Conservation (phyloP, 192 early-diverging fungal genomes). For the Mortierella claussenii region DNA sequence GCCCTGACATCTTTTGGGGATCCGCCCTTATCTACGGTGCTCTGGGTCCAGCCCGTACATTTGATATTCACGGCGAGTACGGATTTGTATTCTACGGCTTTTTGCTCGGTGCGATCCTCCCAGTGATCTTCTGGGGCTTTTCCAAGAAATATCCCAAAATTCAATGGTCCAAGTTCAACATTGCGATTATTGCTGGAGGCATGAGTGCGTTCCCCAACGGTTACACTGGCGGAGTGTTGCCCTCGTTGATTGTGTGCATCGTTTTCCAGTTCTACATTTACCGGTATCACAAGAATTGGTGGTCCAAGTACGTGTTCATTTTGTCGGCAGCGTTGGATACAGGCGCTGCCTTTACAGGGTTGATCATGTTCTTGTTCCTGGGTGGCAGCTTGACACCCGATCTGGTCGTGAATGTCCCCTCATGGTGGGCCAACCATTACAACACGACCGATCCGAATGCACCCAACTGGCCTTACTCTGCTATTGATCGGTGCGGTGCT, state of each 20-base stretch:
- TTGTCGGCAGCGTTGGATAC: conserved; percentile 72
- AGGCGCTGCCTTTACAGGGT: conserved; percentile 60
- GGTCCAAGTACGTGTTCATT: conserved; percentile 75
- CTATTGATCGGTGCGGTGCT: conserved; percentile 41
- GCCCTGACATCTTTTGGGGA: conserved; percentile 66
- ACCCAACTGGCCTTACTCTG: conserved; percentile 7
- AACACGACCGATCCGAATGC: not conserved
- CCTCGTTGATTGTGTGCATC: conserved; percentile 34
- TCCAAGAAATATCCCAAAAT: conserved; percentile 52
- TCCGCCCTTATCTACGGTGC: conserved; percentile 76
- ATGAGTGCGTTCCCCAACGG: conserved; percentile 62
- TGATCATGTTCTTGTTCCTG: conserved; percentile 62
- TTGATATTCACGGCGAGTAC: conserved; percentile 50
- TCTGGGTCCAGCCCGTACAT: conserved; percentile 75
- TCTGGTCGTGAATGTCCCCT: not conserved
- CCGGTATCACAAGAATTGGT: conserved; percentile 63
- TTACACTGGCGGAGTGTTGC: conserved; percentile 43
- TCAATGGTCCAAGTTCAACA: conserved; percentile 56
- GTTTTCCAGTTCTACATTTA: conserved; percentile 64
- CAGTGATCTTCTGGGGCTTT: conserved; percentile 37
- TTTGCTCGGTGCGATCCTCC: conserved; percentile 38
- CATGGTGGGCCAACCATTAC: conserved; percentile 36
- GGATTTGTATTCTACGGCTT: conserved; percentile 50
- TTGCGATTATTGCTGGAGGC: conserved; percentile 63
- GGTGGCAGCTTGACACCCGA: conserved; percentile 53